Percentiles rank a stretch among this genome's conserved stretches.
These are phyloP conservation scores for Aspergillus jensenii DNA, from an alignment of 2,329 filamentous ascomycete species.

Conservation along the genomic window DNA sequence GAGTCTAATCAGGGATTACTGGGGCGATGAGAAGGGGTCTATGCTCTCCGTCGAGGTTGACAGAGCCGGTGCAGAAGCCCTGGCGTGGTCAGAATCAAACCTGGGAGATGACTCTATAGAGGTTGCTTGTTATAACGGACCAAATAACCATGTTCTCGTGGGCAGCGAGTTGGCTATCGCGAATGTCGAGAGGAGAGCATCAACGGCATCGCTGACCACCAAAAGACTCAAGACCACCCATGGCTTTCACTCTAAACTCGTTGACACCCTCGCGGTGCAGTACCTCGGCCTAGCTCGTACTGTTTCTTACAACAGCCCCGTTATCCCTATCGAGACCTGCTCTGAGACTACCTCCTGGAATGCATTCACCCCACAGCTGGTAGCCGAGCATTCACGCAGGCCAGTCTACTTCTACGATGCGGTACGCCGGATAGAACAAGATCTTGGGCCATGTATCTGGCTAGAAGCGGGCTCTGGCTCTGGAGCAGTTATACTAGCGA, in stretches of 20 bases:
- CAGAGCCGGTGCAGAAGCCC: constrained; percentile 18
- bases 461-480: not conserved
- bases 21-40: constrained; percentile 33
- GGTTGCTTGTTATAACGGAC: constrained; percentile 53
- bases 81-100: not conserved
- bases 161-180: constrained; percentile 37
- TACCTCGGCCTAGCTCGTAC: constrained; percentile 20
- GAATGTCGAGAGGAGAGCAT: not conserved
- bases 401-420: not conserved
- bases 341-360: not conserved
- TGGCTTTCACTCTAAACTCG: constrained; percentile 49
- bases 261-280: constrained; percentile 36
- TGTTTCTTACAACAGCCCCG: constrained; percentile 32
- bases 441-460: not conserved
- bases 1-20: constrained; percentile 28
- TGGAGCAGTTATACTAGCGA: not conserved
- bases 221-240: constrained; percentile 48
- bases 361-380: not conserved
- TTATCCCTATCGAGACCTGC: constrained; percentile 27
- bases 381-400: not conserved
- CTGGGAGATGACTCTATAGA: not conserved
- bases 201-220: not conserved
- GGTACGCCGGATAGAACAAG: not conserved
- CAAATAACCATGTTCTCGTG: constrained; percentile 43
- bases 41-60: constrained; percentile 32